These are phyloP conservation scores for Cercospora sesami DNA, from an alignment of 2,329 filamentous ascomycete species.

Conservation along the genomic window DNA sequence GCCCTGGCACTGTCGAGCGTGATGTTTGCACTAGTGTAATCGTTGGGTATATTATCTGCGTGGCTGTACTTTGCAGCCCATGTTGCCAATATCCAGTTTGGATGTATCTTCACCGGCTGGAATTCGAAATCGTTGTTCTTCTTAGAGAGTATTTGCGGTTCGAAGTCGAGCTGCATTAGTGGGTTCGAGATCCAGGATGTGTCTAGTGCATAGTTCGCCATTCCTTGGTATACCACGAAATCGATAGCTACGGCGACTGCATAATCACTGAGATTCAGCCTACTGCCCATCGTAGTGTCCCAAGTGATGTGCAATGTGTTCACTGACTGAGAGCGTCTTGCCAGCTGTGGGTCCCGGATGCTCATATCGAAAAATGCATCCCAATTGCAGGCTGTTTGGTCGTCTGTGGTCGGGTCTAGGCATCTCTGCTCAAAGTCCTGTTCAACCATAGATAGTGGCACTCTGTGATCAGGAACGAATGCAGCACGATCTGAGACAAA, in stretches of 20 bases:
- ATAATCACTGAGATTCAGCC: too few species aligned
- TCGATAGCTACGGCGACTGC: too few species aligned
- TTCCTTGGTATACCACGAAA: not conserved
- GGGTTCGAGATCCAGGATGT: not conserved
- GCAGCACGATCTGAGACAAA: not conserved
- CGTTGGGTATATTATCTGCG: not conserved
- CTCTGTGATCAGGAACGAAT: not conserved
- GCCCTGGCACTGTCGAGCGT: not conserved
- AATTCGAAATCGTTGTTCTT: not conserved
- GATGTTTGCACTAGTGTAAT: too few species aligned
- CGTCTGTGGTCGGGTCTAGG: too few species aligned
- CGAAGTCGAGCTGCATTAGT: not conserved
- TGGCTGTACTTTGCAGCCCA: slow-evolving; percentile 27
- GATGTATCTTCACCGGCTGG: not conserved
- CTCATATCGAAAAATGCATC: not conserved
- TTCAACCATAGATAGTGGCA: not conserved
- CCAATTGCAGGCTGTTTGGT: too few species aligned
- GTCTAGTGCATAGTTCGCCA: not conserved
- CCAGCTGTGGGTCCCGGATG: not conserved
- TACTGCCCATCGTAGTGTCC: not conserved
- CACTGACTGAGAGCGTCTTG: not conserved
- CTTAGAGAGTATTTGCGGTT: not conserved
- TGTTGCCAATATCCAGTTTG: slow-evolving; percentile 24
- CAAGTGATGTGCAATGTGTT: not conserved
- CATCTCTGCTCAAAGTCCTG: not conserved